Evolutionary conservation across 1,139 yeast species (phyloP), one percentile per base, ranked within the genome.

Genomic region (Waltiozyma sp.): DNA sequence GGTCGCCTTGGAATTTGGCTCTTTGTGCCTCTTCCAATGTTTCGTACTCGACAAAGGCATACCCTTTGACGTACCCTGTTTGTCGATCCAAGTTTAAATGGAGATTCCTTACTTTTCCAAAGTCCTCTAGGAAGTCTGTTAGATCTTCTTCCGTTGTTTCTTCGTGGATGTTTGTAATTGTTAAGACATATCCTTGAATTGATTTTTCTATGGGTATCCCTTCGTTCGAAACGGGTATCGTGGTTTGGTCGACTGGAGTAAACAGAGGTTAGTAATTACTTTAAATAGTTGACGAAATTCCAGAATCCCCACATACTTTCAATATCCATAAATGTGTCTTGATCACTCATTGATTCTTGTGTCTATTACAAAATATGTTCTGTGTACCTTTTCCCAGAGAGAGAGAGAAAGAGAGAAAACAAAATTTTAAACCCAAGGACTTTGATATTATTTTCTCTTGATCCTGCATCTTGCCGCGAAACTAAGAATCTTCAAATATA

Each of bases 141-240:
- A 70, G 50, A 39, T 68, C 72, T 42, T 70, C 75, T 43, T 70
- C 75, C 10, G 67, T 54, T 4, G 69, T 66, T 49, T 70, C 75
- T 37, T 69, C 72, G 44, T 70, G 72, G 15, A 70, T 45, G 39
- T 68, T 68, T 0, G 65, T 56, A 8, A 61, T 68, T 9, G 69
- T 54, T 2, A 70, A 39, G 9, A 69, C 62, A 62, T 69, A 70
- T 19, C 74, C 75, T 50, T 68, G 73, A 2, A 69, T 47, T 3
- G 69, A 66, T 54, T 40, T 38, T 15, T 33, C 37, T 1, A 40
- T 39, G 7, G 47, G 41, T 2, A 43, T 19, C 1, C 51, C 53
- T 13, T 47, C 47, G 15, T 40, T 44, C 4, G 52, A 45, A 1
- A 31, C 35, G 26, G 43, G 40, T 2, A 35, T 7, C 26, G 15